phyloP scores from a whole-genome alignment of 1,284 basidiomycete species.

The Phellopilus nigrolimitatus region DNA sequence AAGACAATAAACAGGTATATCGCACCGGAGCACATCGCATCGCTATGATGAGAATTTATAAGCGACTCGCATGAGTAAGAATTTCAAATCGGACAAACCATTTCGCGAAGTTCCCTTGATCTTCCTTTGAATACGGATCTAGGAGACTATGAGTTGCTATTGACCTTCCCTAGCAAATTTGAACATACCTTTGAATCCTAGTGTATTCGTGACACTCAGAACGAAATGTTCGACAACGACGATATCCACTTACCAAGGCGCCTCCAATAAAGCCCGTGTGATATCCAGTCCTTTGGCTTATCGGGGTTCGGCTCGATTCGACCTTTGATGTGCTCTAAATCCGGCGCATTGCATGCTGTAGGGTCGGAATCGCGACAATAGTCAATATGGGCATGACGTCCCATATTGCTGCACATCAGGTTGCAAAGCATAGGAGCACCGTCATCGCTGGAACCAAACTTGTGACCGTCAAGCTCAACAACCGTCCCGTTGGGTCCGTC shows the following conservation, averaged over 20 bases:
- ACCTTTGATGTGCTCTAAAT: constrained; percentile 43
- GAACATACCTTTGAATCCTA: constrained; percentile 30
- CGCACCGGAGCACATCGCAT: constrained; percentile 49
- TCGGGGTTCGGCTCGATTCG: constrained; percentile 42
- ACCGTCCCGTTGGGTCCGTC: constrained; percentile 42
- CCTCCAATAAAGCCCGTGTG: constrained; percentile 53
- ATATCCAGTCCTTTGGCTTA: constrained; percentile 47
- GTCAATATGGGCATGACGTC: constrained; percentile 52
- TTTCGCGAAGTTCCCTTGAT: constrained; percentile 47
- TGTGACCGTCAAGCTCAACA: constrained; percentile 50
- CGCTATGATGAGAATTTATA: constrained; percentile 32
- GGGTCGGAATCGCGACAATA: constrained; percentile 43
- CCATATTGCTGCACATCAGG: constrained; percentile 49
- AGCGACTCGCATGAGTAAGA: neutral
- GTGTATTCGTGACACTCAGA: neutral
- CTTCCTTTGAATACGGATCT: constrained; percentile 57
- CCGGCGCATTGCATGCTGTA: constrained; percentile 36
- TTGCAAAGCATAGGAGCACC: constrained; percentile 64
- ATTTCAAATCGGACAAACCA: constrained; percentile 29
- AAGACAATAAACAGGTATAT: no score
- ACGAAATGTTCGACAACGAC: neutral
- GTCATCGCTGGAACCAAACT: constrained; percentile 51
- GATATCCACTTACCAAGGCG: constrained; percentile 38
- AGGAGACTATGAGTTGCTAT: neutral
- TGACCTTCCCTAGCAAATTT: neutral